Evolutionary conservation across 2,329 filamentous ascomycete species (phyloP).

Genomic region (Achaetomium macrosporum): DNA sequence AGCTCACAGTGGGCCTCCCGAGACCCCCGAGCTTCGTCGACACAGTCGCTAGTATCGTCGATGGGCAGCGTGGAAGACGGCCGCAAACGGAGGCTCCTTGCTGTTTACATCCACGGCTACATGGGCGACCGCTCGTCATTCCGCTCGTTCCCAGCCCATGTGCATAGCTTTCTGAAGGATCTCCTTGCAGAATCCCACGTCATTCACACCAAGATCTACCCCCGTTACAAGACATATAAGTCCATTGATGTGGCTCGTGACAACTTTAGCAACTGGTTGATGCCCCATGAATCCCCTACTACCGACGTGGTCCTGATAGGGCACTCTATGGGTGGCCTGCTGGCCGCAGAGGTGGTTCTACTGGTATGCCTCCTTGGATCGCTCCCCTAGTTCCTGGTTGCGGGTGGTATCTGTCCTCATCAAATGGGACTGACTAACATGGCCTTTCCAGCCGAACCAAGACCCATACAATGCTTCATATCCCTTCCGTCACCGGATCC

Average conservation of each 20-base stretch:
- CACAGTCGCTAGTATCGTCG: conserved; percentile 39
- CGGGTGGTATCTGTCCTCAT: neutral
- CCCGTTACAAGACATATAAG: conserved; percentile 70
- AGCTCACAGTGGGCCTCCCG: conserved; percentile 15
- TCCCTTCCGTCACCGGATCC: conserved; percentile 64
- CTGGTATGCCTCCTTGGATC: conserved; percentile 44
- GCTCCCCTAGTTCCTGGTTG: neutral
- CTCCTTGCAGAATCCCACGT: conserved; percentile 66
- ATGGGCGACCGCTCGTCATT: conserved; percentile 86
- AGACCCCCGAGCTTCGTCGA: conserved; percentile 46
- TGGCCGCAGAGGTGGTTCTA: conserved; percentile 73
- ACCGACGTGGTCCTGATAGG: conserved; percentile 80
- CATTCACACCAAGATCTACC: conserved; percentile 82
- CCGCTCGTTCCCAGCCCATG: conserved; percentile 77
- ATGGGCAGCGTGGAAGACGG: conserved; percentile 28
- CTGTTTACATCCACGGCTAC: conserved; percentile 87
- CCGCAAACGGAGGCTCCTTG: conserved; percentile 54
- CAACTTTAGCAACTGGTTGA: conserved; percentile 77
- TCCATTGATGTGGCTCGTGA: conserved; percentile 68
- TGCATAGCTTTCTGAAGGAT: conserved; percentile 67
- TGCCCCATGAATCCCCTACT: conserved; percentile 64
- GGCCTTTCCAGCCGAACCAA: conserved; percentile 3
- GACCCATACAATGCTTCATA: conserved; percentile 25
- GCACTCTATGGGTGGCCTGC: conserved; percentile 83
- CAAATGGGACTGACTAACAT: neutral